phyloP scores from a whole-genome alignment of 768 basidiomycete genomes.

The Paxillus ammoniavirescens region DNA sequence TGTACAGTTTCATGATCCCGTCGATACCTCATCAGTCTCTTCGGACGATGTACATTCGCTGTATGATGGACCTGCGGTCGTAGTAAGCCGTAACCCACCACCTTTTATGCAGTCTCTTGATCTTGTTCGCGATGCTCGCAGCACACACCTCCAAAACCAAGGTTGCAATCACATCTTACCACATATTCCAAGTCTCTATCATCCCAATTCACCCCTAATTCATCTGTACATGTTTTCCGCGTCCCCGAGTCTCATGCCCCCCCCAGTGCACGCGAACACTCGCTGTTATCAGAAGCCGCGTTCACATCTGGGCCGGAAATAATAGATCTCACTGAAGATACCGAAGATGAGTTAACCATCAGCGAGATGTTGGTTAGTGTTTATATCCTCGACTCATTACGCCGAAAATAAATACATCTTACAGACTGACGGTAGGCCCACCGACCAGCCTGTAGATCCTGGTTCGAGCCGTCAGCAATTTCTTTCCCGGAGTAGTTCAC shows the following conservation, averaged over 20 bases:
- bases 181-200: neutral
- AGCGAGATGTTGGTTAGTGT: constrained; percentile 18
- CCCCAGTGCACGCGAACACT: neutral
- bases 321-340: constrained; percentile 26
- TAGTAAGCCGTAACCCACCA: constrained; percentile 8
- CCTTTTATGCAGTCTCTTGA: neutral
- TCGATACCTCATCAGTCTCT: constrained; percentile 9
- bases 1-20: constrained; percentile 3
- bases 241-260: neutral
- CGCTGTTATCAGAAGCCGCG: neutral
- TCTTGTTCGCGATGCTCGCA: constrained; percentile 7
- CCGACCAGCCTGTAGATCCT: neutral
- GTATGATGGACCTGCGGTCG: constrained; percentile 5
- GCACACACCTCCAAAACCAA: constrained; percentile 1
- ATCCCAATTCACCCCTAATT: constrained; percentile 3
- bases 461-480: constrained; percentile 1
- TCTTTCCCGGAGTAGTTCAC: constrained; percentile 2
- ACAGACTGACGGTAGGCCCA: constrained; percentile 1
- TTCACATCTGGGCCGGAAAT: constrained; percentile 5
- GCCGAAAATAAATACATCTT: neutral
- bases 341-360: constrained; percentile 16
- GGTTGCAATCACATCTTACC: neutral
- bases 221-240: constrained; percentile 7
- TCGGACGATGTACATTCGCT: constrained; percentile 1
- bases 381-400: neutral